These are phyloP conservation scores for Starmerella sirachaensis DNA, from an alignment of 805 yeast genomes.

Conservation along the genomic window DNA sequence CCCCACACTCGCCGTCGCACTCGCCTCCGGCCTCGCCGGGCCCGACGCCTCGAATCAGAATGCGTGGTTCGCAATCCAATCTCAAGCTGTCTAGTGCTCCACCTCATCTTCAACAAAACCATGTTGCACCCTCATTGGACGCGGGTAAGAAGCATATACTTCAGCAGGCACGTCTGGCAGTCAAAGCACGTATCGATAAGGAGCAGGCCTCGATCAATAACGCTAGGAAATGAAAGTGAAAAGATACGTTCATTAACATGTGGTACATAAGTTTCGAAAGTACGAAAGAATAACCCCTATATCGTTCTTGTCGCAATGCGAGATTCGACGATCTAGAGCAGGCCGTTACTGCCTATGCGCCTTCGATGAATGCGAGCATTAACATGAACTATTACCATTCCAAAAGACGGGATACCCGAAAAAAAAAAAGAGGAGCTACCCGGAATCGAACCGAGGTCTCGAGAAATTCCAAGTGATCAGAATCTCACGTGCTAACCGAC, in stretches of 20 bases:
- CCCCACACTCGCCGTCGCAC: slow-evolving; percentile 20
- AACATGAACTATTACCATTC: too few species aligned
- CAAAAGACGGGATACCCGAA: too few species aligned
- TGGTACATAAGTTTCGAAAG: too few species aligned
- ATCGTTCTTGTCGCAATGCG: too few species aligned
- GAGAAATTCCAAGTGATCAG: slow-evolving; percentile 19
- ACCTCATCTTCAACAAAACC: background rate
- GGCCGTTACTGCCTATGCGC: too few species aligned
- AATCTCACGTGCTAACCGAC: slow-evolving; percentile 22
- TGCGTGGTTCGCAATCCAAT: slow-evolving; percentile 12
- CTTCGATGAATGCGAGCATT: too few species aligned
- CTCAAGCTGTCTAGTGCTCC: slow-evolving; percentile 6
- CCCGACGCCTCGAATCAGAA: slow-evolving; percentile 17
- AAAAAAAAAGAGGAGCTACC: slow-evolving; percentile 18
- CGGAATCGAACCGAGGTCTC: slow-evolving; percentile 23
- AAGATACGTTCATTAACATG: too few species aligned
- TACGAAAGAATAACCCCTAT: too few species aligned
- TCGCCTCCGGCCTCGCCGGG: slow-evolving; percentile 24
- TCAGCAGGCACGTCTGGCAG: slow-evolving; percentile 24
- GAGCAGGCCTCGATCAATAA: slow-evolving; percentile 12
- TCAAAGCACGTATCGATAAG: slow-evolving; percentile 20
- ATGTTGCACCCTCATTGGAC: slow-evolving; percentile 16
- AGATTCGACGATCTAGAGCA: too few species aligned
- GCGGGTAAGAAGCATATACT: slow-evolving; percentile 20
- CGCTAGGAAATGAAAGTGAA: too few species aligned